These are phyloP conservation scores for Raffaelea arxii DNA, from an alignment of 2,329 filamentous ascomycete genomes.

Conservation along the genomic window DNA sequence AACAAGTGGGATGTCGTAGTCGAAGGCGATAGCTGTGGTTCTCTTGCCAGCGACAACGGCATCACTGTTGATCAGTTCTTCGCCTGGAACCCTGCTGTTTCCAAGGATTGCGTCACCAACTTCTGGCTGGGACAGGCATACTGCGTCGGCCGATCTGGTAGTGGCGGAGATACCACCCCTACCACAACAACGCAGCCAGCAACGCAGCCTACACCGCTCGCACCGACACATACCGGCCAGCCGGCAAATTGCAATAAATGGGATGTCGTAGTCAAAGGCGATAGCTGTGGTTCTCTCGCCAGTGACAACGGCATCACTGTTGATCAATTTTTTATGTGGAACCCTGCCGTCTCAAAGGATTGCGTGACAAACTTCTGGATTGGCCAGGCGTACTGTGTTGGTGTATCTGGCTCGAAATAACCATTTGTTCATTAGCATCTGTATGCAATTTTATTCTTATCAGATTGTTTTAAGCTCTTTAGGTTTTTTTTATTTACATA, in stretches of 20 bases:
- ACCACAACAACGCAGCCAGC: not conserved
- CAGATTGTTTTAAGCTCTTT: too few relatives aligned
- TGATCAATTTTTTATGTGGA: slow-evolving; percentile 18
- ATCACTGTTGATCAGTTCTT: not conserved
- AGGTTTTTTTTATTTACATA: too few relatives aligned
- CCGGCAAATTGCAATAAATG: not conserved
- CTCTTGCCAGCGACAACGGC: too few relatives aligned
- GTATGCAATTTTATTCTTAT: not conserved
- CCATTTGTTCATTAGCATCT: not conserved
- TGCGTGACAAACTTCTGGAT: slow-evolving; percentile 19
- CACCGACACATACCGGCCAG: not conserved
- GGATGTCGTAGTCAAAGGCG: not conserved
- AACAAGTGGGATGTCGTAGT: too few relatives aligned
- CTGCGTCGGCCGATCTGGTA: not conserved
- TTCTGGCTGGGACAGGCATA: not conserved
- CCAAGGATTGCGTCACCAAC: not conserved
- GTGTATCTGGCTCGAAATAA: not conserved
- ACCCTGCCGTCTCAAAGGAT: slow-evolving; percentile 18
- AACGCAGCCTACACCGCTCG: not conserved
- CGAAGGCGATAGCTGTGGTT: too few relatives aligned
- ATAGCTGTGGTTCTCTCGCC: not conserved
- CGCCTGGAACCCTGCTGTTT: not conserved
- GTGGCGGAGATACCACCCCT: not conserved
- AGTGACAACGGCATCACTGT: slow-evolving; percentile 12
- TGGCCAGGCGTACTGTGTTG: slow-evolving; percentile 18